Conservation (phyloP, 306 rosid genomes). For the Cucurbita maxima region DNA sequence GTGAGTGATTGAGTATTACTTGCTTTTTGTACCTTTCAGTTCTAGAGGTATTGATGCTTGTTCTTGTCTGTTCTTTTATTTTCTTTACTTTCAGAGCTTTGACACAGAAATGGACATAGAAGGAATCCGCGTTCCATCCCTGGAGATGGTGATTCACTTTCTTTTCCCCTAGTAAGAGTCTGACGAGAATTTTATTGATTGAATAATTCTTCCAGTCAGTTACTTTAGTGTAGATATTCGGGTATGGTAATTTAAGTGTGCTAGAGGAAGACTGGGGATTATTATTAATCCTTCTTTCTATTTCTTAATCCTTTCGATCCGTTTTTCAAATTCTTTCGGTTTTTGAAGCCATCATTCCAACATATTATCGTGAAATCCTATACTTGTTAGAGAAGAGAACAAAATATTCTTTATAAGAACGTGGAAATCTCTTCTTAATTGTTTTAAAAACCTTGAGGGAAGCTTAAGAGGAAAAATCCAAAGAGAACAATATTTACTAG, state of each 20-base stretch:
- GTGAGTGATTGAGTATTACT: constrained; percentile 24
- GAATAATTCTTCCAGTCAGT: neutral
- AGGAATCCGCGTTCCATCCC: constrained; percentile 35
- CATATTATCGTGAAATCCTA: too few species aligned
- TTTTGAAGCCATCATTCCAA: too few species aligned
- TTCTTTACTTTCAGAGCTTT: constrained; percentile 43
- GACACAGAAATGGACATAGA: constrained; percentile 70
- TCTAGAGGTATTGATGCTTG: neutral
- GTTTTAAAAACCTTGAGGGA: too few species aligned
- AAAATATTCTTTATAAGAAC: too few species aligned
- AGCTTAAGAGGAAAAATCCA: too few species aligned
- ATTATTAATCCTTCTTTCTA: neutral
- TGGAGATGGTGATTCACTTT: constrained; percentile 88
- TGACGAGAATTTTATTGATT: neutral
- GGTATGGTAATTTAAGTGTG: neutral
- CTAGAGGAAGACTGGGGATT: neutral
- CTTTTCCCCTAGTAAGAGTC: constrained; percentile 40
- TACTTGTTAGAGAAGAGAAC: too few species aligned
- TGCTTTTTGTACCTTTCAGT: constrained; percentile 7
- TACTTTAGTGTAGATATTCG: neutral
- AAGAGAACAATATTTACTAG: too few species aligned
- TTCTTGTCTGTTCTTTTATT: neutral
- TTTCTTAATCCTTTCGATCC: neutral
- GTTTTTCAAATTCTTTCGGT: too few species aligned
- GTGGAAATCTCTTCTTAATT: too few species aligned